A percentile compares a stretch with the other conserved stretches of the same genome.
Evolutionary conservation across 2,329 filamentous ascomycete genomes (phyloP).

Genomic region (Paramyrothecium sp.): DNA sequence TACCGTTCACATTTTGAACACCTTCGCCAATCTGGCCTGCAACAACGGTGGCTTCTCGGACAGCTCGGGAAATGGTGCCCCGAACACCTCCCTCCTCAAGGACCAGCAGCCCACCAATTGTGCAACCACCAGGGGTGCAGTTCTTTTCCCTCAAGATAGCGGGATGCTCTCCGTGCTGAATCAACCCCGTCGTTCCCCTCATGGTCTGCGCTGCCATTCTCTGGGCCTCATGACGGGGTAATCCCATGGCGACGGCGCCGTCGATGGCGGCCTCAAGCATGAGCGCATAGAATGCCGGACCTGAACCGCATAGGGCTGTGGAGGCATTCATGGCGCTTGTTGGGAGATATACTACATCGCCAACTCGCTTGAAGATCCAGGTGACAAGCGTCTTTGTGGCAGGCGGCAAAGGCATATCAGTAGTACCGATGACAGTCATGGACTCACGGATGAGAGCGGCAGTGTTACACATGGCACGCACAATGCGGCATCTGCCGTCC

Average conservation of each 20-base stretch:
- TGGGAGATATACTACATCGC: conserved; percentile 67
- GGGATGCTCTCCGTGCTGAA: conserved; percentile 72
- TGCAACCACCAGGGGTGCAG: conserved; percentile 75
- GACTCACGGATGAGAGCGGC: conserved; percentile 75
- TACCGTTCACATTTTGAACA: conserved; percentile 34
- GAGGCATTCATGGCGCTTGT: conserved; percentile 68
- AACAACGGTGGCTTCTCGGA: conserved; percentile 69
- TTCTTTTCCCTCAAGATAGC: conserved; percentile 74
- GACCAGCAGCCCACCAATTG: conserved; percentile 70
- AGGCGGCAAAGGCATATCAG: conserved; percentile 54
- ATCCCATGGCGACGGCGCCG: conserved; percentile 75
- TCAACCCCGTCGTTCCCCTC: conserved; percentile 68
- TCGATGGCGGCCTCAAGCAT: conserved; percentile 75
- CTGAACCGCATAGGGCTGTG: conserved; percentile 72
- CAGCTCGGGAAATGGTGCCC: conserved; percentile 64
- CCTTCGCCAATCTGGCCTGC: conserved; percentile 59
- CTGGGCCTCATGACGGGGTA: conserved; percentile 70
- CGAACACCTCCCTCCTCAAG: conserved; percentile 72
- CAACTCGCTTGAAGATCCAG: conserved; percentile 77
- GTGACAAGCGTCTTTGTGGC: conserved; percentile 58
- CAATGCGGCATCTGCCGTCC: conserved; percentile 58
- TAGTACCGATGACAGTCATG: conserved; percentile 76
- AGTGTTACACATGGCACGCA: conserved; percentile 84
- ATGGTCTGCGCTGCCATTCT: conserved; percentile 79
- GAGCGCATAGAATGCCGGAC: conserved; percentile 73